These are phyloP conservation scores for Linaria vulgaris DNA, from an alignment of 257 asterid species.

Conservation along the genomic window DNA sequence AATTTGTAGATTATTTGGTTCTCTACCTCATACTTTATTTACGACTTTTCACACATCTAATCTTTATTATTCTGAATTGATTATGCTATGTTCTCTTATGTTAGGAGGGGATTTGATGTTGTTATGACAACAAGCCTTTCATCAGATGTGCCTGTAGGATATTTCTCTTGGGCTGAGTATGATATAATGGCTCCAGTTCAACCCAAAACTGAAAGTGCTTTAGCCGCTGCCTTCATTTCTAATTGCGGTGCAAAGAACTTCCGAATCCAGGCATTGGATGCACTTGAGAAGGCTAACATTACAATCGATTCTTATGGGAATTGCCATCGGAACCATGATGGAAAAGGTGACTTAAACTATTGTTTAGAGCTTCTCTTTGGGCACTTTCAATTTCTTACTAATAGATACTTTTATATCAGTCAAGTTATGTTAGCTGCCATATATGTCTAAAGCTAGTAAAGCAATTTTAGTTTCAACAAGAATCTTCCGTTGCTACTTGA, in stretches of 20 bases:
- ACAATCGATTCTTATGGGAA: constrained; percentile 88
- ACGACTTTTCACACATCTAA: neutral
- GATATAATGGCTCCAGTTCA: constrained; percentile 90
- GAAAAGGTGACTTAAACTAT: constrained; percentile 51
- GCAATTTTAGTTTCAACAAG: too few relatives aligned
- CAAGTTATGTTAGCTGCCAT: too few relatives aligned
- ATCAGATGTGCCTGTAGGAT: constrained; percentile 98
- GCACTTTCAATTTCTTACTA: neutral
- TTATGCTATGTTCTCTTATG: constrained; percentile 11
- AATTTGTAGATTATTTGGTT: too few relatives aligned
- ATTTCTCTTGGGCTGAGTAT: constrained; percentile 98
- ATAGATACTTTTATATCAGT: too few relatives aligned
- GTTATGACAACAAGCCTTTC: constrained; percentile 98
- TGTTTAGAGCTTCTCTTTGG: neutral
- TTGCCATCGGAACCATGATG: constrained; percentile 80
- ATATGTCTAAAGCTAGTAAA: too few relatives aligned
- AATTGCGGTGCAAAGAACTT: constrained; percentile 91
- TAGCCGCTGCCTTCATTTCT: constrained; percentile 97
- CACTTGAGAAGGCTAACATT: constrained; percentile 68
- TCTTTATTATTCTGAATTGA: constrained; percentile 8
- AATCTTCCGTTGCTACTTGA: neutral
- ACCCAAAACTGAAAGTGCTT: constrained; percentile 74
- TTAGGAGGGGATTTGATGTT: constrained; percentile 75
- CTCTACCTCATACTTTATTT: too few relatives aligned
- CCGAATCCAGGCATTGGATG: constrained; percentile 82